Percentiles rank a stretch among this genome's conserved stretches.
Evolutionary conservation across 2,329 filamentous ascomycete genomes (phyloP).

Genomic region (Periconia macrospinosa): DNA sequence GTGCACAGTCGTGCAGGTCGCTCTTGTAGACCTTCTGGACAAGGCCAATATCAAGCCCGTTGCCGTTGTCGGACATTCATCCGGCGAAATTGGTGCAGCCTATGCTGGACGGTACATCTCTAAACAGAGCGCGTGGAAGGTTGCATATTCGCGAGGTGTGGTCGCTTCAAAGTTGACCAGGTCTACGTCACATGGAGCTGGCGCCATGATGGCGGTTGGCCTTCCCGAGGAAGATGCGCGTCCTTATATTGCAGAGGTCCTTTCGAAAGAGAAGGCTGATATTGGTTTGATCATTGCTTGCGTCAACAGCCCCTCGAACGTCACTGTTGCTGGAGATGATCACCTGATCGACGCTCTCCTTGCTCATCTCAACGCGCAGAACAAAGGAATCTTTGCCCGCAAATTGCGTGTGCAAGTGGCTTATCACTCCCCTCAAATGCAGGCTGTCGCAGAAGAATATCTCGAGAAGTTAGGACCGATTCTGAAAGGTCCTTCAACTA

Average conservation of each 20-base stretch:
- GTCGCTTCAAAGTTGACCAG: not conserved
- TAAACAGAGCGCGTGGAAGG: constrained; percentile 2
- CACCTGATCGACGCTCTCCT: constrained; percentile 31
- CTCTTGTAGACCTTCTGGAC: constrained; percentile 23
- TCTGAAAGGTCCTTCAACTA: not conserved
- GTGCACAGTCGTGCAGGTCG: constrained; percentile 23
- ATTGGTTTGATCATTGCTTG: constrained; percentile 11
- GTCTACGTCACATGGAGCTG: constrained; percentile 2
- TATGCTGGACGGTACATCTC: constrained; percentile 16
- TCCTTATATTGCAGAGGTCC: not conserved
- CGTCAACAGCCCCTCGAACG: constrained; percentile 39
- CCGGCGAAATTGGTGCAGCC: constrained; percentile 37
- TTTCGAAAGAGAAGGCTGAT: not conserved
- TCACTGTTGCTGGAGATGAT: constrained; percentile 45
- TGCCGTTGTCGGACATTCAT: constrained; percentile 31
- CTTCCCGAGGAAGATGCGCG: constrained; percentile 2
- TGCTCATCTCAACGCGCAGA: constrained; percentile 13
- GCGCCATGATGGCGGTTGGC: constrained; percentile 31
- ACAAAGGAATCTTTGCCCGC: not conserved
- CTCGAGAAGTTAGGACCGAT: not conserved
- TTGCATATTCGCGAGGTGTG: constrained; percentile 8
- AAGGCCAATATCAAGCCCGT: constrained; percentile 10
- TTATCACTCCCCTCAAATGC: constrained; percentile 51
- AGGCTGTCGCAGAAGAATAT: constrained; percentile 16
- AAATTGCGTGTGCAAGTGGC: constrained; percentile 39